Conservation (phyloP, 2,329 filamentous ascomycete species). For the Aspergillus sp. region DNA sequence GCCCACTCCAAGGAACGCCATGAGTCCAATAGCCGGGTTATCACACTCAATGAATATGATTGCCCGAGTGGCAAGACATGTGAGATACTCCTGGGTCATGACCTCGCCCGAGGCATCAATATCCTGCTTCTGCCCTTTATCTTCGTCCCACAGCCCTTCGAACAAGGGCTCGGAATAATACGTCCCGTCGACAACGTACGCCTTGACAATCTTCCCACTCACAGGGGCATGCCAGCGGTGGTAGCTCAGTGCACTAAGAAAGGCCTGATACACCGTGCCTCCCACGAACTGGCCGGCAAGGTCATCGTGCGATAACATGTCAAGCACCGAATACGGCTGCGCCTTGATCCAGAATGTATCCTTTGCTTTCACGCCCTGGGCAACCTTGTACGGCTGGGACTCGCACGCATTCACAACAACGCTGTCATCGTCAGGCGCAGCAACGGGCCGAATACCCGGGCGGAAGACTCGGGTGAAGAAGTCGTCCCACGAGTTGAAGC, state of each 20-base stretch:
- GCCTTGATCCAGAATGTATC: slow-evolving; percentile 69
- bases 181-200: slow-evolving; percentile 61
- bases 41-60: slow-evolving; percentile 71
- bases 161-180: slow-evolving; percentile 66
- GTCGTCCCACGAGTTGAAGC: slow-evolving; percentile 67
- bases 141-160: slow-evolving; percentile 44
- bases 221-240: slow-evolving; percentile 74
- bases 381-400: slow-evolving; percentile 57
- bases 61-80: slow-evolving; percentile 66
- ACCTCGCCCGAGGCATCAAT: slow-evolving; percentile 30
- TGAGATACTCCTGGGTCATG: slow-evolving; percentile 64
- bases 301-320: slow-evolving; percentile 62
- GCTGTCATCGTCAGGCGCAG: slow-evolving; percentile 49
- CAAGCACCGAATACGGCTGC: slow-evolving; percentile 64
- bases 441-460: slow-evolving; percentile 58
- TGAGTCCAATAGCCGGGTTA: slow-evolving; percentile 63
- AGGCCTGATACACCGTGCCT: slow-evolving; percentile 70
- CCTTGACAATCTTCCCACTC: slow-evolving; percentile 58
- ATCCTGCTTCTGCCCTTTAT: slow-evolving; percentile 4
- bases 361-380: slow-evolving; percentile 52
- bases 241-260: slow-evolving; percentile 66
- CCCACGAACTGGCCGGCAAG: slow-evolving; percentile 56
- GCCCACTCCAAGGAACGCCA: slow-evolving; percentile 70
- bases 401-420: slow-evolving; percentile 67
- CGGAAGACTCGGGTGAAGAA: slow-evolving; percentile 66